Evolutionary conservation across 2,329 filamentous ascomycete genomes (phyloP), one percentile per base, ranked within the genome.

Genomic region (Fusarium concolor): DNA sequence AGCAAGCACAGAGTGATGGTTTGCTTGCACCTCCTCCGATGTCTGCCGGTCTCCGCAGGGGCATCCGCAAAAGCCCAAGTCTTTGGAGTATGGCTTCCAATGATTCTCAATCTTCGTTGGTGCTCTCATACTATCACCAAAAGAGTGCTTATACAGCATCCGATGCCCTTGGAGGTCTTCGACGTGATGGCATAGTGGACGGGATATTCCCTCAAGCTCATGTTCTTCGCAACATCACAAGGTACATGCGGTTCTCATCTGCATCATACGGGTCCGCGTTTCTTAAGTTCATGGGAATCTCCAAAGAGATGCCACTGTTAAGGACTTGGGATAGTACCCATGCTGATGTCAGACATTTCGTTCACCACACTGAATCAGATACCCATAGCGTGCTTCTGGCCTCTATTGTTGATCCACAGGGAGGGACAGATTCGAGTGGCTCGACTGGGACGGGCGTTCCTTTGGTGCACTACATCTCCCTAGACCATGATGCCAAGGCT

Each of bases 401-500:
- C 0, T 92, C 90, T 1, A 92, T 91, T 72, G 86, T 91, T 39
- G 90, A 93, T 71, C 84, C 88, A 3, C 85, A 90, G 55, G 90
- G 90, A 29, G 89, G 89, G 5, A 86, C 88, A 3, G 89, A 91
- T 71, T 84, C 87, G 1, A 85, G 85, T 5, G 90, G 90, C 2
- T 84, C 88, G 22, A 90, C 87, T 3, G 86, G 87, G 35, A 89
- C 87, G 1, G 89, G 89, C 0, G 85, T 92, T 56, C 90, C 90
- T 2, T 82, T 93, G 18, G 90, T 92, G 4, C 90, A 93, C 76
- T 93, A 92, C 70, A 86, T 93, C 35, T 89, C 89, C 3, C 79
- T 93, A 1, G 90, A 93, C 68, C 89, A 91, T 72, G 87, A 90
- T 51, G 90, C 90, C 3, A 90, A 89, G 71, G 90, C 90, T 1